phyloP scores from a whole-genome alignment of 176 grass and related monocot species.

The Guadua angustifolia region DNA sequence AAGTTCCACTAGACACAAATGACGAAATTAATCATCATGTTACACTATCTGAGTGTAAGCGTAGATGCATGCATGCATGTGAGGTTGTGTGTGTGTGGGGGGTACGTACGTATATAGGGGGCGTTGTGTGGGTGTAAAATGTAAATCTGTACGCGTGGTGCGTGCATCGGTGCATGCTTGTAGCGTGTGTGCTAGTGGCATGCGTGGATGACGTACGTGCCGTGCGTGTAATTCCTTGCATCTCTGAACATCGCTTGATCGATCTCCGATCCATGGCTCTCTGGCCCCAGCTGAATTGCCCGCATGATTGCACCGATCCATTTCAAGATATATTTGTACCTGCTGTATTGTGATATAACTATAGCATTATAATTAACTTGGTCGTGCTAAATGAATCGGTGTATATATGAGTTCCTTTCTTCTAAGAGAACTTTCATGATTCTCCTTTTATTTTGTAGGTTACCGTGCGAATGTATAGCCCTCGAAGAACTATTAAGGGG shows the following conservation, averaged over 20 bases:
- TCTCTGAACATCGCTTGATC: not conserved
- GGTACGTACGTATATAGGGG: not conserved
- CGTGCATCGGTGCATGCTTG: slow-evolving; percentile 24
- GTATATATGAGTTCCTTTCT: too few relatives aligned
- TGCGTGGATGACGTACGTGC: not conserved
- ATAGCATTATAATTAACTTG: too few relatives aligned
- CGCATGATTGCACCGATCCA: too few relatives aligned
- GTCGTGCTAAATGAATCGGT: too few relatives aligned
- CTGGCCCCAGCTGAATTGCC: not conserved
- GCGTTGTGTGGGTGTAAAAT: slow-evolving; percentile 31
- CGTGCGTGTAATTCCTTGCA: not conserved
- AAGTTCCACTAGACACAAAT: slow-evolving; percentile 76
- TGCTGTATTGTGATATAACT: too few relatives aligned
- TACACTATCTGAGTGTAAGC: not conserved
- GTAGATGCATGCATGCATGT: not conserved
- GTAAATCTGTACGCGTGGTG: slow-evolving; percentile 33
- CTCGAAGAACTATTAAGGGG: too few relatives aligned
- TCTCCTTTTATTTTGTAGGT: too few relatives aligned
- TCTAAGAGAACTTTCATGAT: too few relatives aligned
- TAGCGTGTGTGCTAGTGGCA: slow-evolving; percentile 6
- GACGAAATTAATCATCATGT: not conserved
- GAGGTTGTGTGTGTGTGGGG: not conserved
- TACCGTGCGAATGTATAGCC: too few relatives aligned
- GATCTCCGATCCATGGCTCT: not conserved
- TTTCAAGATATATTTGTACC: too few relatives aligned